Evolutionary conservation across 2,329 filamentous ascomycete species (phyloP).

Genomic region (Aspergillus costaricaensis): DNA sequence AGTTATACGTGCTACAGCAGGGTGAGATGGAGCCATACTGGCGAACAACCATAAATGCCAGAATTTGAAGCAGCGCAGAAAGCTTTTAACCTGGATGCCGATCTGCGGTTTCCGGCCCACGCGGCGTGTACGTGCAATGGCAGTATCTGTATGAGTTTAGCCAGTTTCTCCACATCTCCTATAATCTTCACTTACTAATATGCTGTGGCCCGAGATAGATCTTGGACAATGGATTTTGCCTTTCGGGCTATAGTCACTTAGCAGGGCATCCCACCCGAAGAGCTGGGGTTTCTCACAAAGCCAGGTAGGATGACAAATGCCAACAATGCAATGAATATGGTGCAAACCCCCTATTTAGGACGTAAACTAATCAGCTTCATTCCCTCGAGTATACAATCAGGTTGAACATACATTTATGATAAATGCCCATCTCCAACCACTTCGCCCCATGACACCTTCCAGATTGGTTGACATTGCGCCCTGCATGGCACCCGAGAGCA

Average conservation of each 20-base stretch:
- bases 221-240: slow-evolving; percentile 2
- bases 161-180: not conserved
- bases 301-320: slow-evolving; percentile 8
- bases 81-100: slow-evolving; percentile 2
- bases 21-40: not conserved
- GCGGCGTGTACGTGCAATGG: slow-evolving; percentile 4
- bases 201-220: slow-evolving; percentile 1
- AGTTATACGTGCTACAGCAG: not conserved
- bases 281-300: not conserved
- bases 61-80: slow-evolving; percentile 1
- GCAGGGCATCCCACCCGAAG: not conserved
- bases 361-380: not conserved
- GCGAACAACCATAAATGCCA: slow-evolving; percentile 9
- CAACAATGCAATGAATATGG: not conserved
- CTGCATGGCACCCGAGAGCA: slow-evolving; percentile 12
- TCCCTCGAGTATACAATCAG: too few species aligned
- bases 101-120: slow-evolving; percentile 6
- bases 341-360: not conserved
- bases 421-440: slow-evolving; percentile 13
- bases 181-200: not conserved
- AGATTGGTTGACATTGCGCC: slow-evolving; percentile 11
- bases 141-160: not conserved
- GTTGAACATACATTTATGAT: slow-evolving; percentile 3
- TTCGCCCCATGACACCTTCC: slow-evolving; percentile 6
- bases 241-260: not conserved